phyloP scores from a whole-genome alignment of 2,329 filamentous ascomycete species.

The Fusarium sp. region DNA sequence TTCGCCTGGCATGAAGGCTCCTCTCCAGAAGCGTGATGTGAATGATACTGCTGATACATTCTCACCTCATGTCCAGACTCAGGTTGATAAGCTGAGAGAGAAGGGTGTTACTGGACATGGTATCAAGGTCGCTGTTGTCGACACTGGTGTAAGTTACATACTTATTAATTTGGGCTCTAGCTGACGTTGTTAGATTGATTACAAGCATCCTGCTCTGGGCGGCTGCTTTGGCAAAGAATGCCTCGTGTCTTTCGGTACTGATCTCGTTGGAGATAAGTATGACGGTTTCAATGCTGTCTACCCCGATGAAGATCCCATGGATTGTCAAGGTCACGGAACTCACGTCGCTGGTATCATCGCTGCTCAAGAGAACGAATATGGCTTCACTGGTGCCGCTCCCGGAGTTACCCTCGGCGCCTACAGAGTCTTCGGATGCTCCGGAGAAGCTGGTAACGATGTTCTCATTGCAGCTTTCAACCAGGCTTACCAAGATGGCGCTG shows the following conservation, averaged over 20 bases:
- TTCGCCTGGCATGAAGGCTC: conserved; percentile 17
- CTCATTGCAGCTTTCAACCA: conserved; percentile 70
- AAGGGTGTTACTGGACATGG: conserved; percentile 63
- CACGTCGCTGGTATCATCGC: conserved; percentile 73
- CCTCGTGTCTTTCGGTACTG: conserved; percentile 68
- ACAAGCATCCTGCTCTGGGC: conserved; percentile 71
- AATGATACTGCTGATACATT: conserved; percentile 53
- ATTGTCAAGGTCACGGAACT: conserved; percentile 70
- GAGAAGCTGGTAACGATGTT: conserved; percentile 64
- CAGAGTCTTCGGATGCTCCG: conserved; percentile 68
- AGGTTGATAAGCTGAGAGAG: conserved; percentile 66
- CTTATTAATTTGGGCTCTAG: fast-evolving
- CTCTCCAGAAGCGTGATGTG: conserved; percentile 24
- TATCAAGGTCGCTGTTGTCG: conserved; percentile 65
- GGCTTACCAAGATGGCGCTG: conserved; percentile 69
- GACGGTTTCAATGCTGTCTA: conserved; percentile 53
- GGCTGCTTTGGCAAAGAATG: conserved; percentile 72
- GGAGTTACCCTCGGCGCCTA: conserved; percentile 68
- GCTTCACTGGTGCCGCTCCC: conserved; percentile 69
- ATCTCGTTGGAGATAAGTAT: conserved; percentile 69
- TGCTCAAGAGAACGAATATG: conserved; percentile 65
- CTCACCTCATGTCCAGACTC: conserved; percentile 66
- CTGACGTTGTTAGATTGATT: conserved; percentile 63
- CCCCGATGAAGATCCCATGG: conserved; percentile 65
- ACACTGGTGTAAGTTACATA: conserved; percentile 62